These are phyloP conservation scores for Malassezia cuniculi DNA, from an alignment of 1,284 basidiomycete genomes.

Conservation along the genomic window DNA sequence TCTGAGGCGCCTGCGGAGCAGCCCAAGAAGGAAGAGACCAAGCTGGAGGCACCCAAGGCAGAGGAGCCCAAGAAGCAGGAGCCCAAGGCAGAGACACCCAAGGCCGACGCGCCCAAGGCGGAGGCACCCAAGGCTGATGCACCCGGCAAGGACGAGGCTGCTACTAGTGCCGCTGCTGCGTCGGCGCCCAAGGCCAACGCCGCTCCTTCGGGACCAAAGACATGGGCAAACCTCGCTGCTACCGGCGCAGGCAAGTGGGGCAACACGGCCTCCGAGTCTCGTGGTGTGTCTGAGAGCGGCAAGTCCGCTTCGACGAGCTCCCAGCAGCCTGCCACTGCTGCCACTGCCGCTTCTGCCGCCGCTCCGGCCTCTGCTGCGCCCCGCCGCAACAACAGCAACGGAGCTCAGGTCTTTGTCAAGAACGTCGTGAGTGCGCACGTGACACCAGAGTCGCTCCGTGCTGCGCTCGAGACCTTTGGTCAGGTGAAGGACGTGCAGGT, in stretches of 20 bases:
- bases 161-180: constrained; percentile 3
- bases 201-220: constrained; percentile 36
- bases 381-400: not conserved
- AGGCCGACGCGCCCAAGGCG: constrained; percentile 7
- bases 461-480: constrained; percentile 61
- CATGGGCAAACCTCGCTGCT: constrained; percentile 43
- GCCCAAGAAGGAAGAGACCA: constrained; percentile 19
- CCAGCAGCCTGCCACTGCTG: no score
- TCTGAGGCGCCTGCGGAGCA: constrained; percentile 20
- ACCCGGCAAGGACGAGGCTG: constrained; percentile 4
- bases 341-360: no score
- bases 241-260: constrained; percentile 37
- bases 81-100: constrained; percentile 25
- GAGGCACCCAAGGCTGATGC: constrained; percentile 11
- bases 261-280: constrained; percentile 29
- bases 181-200: constrained; percentile 6
- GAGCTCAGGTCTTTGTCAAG: constrained; percentile 38
- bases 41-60: constrained; percentile 21
- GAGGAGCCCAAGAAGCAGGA: constrained; percentile 22
- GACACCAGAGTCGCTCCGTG: constrained; percentile 53
- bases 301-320: no score
- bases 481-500: constrained; percentile 77
- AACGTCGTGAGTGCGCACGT: constrained; percentile 66
- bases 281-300: constrained; percentile 8
- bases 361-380: no score